A percentile compares a stretch with the other conserved stretches of the same genome.
Conservation (phyloP, 805 yeast species). For the Saccharomycopsis sp. region DNA sequence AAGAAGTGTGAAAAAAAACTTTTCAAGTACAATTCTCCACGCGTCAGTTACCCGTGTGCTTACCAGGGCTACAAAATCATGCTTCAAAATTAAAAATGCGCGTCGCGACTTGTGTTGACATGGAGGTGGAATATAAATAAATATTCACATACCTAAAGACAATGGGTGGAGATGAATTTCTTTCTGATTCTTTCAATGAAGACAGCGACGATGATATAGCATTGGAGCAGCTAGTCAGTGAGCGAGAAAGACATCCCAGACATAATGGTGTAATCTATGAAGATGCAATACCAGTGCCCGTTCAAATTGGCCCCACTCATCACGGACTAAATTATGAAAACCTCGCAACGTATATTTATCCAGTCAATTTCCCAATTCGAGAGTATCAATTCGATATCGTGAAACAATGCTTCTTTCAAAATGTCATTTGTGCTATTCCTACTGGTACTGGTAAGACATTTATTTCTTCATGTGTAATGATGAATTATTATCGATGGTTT, state of each 20-base stretch:
- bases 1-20: background rate
- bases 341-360: conserved; percentile 58
- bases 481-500: conserved; percentile 86
- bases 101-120: too few species aligned
- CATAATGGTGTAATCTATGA: background rate
- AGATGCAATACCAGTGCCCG: conserved; percentile 1
- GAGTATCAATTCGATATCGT: conserved; percentile 87
- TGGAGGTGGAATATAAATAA: too few species aligned
- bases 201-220: conserved; percentile 12
- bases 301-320: conserved; percentile 38
- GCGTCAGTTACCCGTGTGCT: background rate
- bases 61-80: background rate
- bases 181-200: conserved; percentile 19
- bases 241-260: too few species aligned
- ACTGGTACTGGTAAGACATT: conserved; percentile 98
- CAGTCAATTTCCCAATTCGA: conserved; percentile 75
- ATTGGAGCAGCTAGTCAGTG: conserved; percentile 4
- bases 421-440: conserved; percentile 84
- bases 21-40: background rate
- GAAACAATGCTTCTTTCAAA: conserved; percentile 59
- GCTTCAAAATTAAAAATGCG: background rate
- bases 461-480: conserved; percentile 90
- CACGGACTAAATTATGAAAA: conserved; percentile 39
- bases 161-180: conserved; percentile 4
- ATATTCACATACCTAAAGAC: background rate